A percentile compares a stretch with the other conserved stretches of the same genome.
phyloP scores from a whole-genome alignment of 2,329 filamentous ascomycete genomes.

The Drechslera avenae region DNA sequence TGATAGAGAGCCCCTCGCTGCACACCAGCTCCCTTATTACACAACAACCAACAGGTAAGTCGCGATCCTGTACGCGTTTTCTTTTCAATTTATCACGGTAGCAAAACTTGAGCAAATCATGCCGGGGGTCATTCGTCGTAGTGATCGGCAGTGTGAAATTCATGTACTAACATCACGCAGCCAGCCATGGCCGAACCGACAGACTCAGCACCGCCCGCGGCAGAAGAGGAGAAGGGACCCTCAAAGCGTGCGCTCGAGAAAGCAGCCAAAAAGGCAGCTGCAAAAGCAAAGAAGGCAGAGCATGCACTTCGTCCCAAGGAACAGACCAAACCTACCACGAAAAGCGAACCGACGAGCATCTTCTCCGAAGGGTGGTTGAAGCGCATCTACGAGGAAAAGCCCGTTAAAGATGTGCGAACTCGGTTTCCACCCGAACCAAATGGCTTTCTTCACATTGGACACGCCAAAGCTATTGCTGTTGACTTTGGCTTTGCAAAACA shows the following conservation, averaged over 20 bases:
- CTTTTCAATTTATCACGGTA: not conserved
- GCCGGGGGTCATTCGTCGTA: no score
- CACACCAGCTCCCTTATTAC: slow-evolving; percentile 16
- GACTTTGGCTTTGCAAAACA: slow-evolving; percentile 94
- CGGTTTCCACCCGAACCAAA: slow-evolving; percentile 71
- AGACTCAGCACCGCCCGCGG: slow-evolving; percentile 18
- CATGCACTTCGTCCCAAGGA: slow-evolving; percentile 50
- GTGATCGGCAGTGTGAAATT: no score
- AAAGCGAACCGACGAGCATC: slow-evolving; percentile 43
- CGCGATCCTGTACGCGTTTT: not conserved
- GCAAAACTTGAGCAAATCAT: no score
- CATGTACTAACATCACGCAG: slow-evolving; percentile 9
- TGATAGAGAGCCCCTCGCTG: slow-evolving; percentile 19
- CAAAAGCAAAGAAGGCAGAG: slow-evolving; percentile 51
- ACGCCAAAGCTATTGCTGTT: slow-evolving; percentile 92
- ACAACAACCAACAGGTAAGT: slow-evolving; percentile 5
- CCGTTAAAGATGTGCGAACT: slow-evolving; percentile 52
- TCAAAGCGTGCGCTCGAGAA: slow-evolving; percentile 58
- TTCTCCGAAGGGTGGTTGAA: slow-evolving; percentile 58
- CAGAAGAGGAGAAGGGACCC: slow-evolving; percentile 44
- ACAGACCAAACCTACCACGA: slow-evolving; percentile 38
- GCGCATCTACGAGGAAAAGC: slow-evolving; percentile 57
- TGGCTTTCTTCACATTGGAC: slow-evolving; percentile 90
- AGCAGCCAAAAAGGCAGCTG: slow-evolving; percentile 56
- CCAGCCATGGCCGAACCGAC: slow-evolving; percentile 35